Evolutionary conservation across 495 filamentous ascomycete genomes (phyloP), one percentile per base, ranked within the genome.

Genomic region (Mytilinidion resinicola): DNA sequence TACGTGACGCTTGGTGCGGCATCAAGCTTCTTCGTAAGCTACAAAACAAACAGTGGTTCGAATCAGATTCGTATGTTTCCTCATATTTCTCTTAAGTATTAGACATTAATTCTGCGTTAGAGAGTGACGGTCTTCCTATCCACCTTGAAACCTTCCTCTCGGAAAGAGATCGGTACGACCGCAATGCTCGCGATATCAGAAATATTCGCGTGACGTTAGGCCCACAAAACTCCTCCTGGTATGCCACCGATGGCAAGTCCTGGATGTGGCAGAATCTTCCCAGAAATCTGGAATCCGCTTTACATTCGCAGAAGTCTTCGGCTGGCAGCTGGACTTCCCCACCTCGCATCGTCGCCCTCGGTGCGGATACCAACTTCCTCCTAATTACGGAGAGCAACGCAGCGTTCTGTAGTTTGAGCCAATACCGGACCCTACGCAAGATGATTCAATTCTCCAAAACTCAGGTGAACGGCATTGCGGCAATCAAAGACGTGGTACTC

Each of bases 161-260:
- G 39, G 57, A 57, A 17, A 30, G 17, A 15, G 21, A 49, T 41
- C 1, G 14, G 1, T n/a, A 52, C 3, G 21, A 35, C 33, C 34
- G 9, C 12, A 36, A 14, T 1, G 14, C 57, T n/a, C 62, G 57
- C 21, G 11, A 53, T 19, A 53, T 65, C 30, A 34, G 52, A 7
- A 35, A 55, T 2, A 19, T 65, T 7, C 49, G 54, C 15, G 12
- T 65, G 1, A 60, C 41, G 6, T 53, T 65, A 3, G 62, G 62
- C 21, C 57, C 62, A n/a, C 41, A 65, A 34, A 65, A 65, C 35
- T 9, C 35, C 19, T 65, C 62, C 12, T 65, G 56, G 53, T 65
- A 54, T 46, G 58, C 39, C 8, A 19, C 37, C 50, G 62, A 65
- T 39, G 21, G 30, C 5, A 35, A 25, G 8, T 33, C 57, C 9